Percentiles rank a stretch among this genome's conserved stretches.
Conservation (phyloP, 495 filamentous ascomycete genomes). For the Xylaria intraflava region DNA sequence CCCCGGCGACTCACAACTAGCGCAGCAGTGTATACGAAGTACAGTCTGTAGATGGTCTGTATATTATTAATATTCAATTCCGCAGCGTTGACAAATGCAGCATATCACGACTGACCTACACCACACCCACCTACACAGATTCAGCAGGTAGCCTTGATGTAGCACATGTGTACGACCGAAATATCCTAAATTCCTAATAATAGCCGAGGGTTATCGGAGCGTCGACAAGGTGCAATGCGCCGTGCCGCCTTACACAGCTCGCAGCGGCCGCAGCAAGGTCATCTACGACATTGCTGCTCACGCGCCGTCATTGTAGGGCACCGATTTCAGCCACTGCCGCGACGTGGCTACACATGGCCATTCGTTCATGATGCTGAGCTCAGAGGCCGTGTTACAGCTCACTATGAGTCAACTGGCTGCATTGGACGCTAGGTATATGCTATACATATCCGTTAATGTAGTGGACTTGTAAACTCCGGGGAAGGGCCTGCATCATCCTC, state of each 20-base stretch:
- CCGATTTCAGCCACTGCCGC: neutral
- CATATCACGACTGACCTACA: neutral
- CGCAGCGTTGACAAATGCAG: too few relatives aligned
- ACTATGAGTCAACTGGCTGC: slow-evolving; percentile 6
- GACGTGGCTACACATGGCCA: slow-evolving; percentile 1
- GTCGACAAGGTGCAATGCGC: neutral
- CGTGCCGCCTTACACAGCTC: slow-evolving; percentile 3
- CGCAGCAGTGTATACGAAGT: too few relatives aligned
- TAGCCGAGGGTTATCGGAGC: slow-evolving; percentile 2
- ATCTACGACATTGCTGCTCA: neutral
- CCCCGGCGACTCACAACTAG: too few relatives aligned
- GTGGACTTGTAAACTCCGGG: slow-evolving; percentile 6
- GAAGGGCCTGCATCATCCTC: neutral
- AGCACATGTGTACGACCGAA: too few relatives aligned
- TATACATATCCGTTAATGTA: neutral
- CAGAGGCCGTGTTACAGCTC: slow-evolving; percentile 6
- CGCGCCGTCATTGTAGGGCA: slow-evolving; percentile 2
- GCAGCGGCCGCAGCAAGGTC: neutral
- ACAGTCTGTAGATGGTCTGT: too few relatives aligned
- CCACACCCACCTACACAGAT: neutral
- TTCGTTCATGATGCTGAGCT: neutral
- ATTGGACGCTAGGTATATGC: neutral
- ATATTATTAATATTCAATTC: too few relatives aligned
- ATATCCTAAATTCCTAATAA: slow-evolving; percentile 9
- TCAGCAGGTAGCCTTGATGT: neutral